These are phyloP conservation scores for Cymbopogon citratus DNA, from an alignment of 176 grass and related monocot species.

Conservation along the genomic window DNA sequence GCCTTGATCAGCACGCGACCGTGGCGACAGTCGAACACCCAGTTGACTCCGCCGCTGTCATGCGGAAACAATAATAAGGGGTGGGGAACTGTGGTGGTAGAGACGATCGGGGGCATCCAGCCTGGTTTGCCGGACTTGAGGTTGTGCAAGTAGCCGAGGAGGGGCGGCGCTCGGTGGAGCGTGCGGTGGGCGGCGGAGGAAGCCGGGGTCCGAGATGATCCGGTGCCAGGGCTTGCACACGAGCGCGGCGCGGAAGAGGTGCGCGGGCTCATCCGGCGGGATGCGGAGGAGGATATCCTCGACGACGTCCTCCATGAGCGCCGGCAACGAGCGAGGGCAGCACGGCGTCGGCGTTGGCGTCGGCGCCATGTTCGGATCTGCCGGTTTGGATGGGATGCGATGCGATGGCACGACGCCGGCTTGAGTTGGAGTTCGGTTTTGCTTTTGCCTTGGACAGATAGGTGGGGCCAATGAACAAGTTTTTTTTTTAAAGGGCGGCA, in stretches of 20 bases:
- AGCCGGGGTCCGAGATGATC: not conserved
- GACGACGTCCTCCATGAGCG: not conserved
- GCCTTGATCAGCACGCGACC: not conserved
- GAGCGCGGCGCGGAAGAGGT: constrained; percentile 1
- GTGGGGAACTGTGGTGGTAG: not conserved
- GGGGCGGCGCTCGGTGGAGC: not conserved
- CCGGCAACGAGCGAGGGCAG: not conserved
- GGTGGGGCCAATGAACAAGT: too few relatives aligned
- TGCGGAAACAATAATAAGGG: too few relatives aligned
- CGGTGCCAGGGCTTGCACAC: constrained; percentile 13
- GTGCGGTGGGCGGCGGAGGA: not conserved
- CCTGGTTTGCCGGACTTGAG: too few relatives aligned
- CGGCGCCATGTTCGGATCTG: not conserved
- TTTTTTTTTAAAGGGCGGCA: too few relatives aligned
- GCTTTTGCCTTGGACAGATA: too few relatives aligned
- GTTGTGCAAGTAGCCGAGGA: not conserved
- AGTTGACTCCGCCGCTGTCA: too few relatives aligned
- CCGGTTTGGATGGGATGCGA: too few relatives aligned
- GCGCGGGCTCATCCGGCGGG: not conserved
- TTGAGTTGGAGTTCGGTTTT: too few relatives aligned
- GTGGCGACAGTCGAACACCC: not conserved
- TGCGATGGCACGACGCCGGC: too few relatives aligned
- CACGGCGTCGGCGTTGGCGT: too few relatives aligned
- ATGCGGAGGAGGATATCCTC: constrained; percentile 19
- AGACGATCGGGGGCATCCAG: too few relatives aligned